phyloP scores from a whole-genome alignment of 768 basidiomycete species.

The Lentinula boryana region DNA sequence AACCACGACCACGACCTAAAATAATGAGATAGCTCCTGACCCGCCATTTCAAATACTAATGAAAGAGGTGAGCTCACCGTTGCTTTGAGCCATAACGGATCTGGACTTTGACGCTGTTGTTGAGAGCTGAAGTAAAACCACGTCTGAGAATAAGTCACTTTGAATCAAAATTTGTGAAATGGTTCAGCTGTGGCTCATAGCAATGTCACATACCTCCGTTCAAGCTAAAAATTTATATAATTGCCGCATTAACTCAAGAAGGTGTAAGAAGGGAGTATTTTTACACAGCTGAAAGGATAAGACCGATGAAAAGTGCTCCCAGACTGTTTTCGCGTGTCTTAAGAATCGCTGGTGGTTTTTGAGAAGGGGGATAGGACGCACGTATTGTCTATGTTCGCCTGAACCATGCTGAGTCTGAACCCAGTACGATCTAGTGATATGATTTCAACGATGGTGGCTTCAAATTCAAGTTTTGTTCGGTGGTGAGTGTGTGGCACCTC shows the following conservation, averaged over 20 bases:
- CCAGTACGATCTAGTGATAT: neutral
- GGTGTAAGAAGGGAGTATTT: neutral
- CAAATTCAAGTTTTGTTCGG: neutral
- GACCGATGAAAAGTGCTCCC: constrained; percentile 4
- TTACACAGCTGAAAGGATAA: constrained; percentile 3
- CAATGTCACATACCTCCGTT: neutral
- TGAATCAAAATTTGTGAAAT: neutral
- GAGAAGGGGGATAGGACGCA: neutral
- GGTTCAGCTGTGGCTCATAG: neutral
- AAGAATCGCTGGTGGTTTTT: no score
- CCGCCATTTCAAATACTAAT: neutral
- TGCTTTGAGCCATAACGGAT: neutral
- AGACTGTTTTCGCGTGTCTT: neutral
- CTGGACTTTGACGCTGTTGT: neutral
- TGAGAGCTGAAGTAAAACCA: constrained; percentile 7
- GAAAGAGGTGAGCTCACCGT: neutral
- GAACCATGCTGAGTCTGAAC: neutral
- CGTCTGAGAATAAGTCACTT: constrained; percentile 2
- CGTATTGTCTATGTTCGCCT: neutral
- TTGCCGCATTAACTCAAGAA: neutral
- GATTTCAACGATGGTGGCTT: neutral
- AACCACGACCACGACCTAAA: neutral
- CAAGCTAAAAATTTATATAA: neutral
- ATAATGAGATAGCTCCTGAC: neutral
- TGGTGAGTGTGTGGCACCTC: neutral